Evolutionary conservation across 306 rosid species (phyloP).

Genomic region (Trifolium subterraneum): DNA sequence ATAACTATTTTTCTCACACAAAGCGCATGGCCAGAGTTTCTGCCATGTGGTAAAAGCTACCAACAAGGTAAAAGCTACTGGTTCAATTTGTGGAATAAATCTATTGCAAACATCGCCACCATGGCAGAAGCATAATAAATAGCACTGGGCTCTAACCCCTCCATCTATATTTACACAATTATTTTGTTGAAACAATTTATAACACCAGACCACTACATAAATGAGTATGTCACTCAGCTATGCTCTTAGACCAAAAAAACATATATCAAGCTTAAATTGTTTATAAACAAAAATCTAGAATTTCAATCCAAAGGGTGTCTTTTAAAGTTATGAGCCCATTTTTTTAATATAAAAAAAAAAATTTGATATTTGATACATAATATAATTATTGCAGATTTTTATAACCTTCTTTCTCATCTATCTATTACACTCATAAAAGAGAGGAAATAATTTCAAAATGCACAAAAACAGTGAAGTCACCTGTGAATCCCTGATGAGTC

Average conservation of each 20-base stretch:
- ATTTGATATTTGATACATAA: too few species aligned
- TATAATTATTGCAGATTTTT: background rate
- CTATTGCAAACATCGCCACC: too few species aligned
- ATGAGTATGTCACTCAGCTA: too few species aligned
- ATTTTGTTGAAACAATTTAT: too few species aligned
- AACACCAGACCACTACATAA: too few species aligned
- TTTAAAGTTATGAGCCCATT: background rate
- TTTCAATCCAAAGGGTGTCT: background rate
- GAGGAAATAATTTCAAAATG: constrained; percentile 33
- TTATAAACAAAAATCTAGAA: too few species aligned
- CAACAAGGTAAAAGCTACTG: background rate
- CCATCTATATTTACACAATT: too few species aligned
- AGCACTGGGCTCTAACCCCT: too few species aligned
- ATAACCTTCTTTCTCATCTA: background rate
- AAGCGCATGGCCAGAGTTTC: background rate
- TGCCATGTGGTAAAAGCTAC: too few species aligned
- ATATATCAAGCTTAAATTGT: too few species aligned
- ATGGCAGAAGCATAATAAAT: too few species aligned
- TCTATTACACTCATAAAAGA: background rate
- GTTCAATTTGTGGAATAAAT: background rate
- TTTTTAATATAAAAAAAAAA: background rate
- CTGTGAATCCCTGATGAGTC: constrained; percentile 95
- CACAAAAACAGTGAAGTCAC: constrained; percentile 48
- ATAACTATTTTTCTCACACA: background rate
- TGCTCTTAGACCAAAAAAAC: too few species aligned